Evolutionary conservation across 208 protist species (phyloP), one percentile per base, ranked within the genome.

Genomic region (Pavlovales sp.): DNA sequence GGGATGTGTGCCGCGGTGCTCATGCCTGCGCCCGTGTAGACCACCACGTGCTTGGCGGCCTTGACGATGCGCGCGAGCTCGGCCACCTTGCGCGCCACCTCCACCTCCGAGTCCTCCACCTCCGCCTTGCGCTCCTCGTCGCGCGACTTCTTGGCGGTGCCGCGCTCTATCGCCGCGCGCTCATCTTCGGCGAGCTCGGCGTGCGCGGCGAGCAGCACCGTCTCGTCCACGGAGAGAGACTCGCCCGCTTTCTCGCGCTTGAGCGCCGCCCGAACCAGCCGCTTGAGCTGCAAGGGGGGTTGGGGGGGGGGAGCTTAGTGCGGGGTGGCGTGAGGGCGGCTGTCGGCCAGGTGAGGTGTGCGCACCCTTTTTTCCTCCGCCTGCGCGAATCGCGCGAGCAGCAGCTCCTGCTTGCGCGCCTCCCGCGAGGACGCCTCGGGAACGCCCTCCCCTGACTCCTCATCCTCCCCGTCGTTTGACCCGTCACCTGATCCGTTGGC

Each of bases 21-120:
- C 38, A 94, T 87, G 18, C 92, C 92, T 20, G 92, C 92, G 34
- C 91, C 91, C 22, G 92, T 94, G 85, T 91, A 94, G 22, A 94
- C 46, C 0, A 94, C 92, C n/a, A 66, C 36, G 76, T 93, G 85
- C 37, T 93, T 88, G 30, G 92, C 30, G 8, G 0, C 40, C 26
- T 32, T 38, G 18, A 93, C 79, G 67, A 90, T 20, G 0, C 75
- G 75, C 8, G 75, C 79, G 10, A 89, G 75, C 71, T 38, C 46
- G n/a, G 8, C 41, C 28, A 89, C n/a, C 75, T 89, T 89, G 2
- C n/a, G 44, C 26, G 36, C 0, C 5, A 89, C 30, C 5, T 44
- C 34, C 22, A 0, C 67, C 1, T 37, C 87, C 57, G 32, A 39
- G 44, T 89, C 79, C 82, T 89, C 87, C 44, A 76, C 42, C 47